Evolutionary conservation across 1,284 basidiomycete genomes (phyloP).

Genomic region (Mycena sp.): DNA sequence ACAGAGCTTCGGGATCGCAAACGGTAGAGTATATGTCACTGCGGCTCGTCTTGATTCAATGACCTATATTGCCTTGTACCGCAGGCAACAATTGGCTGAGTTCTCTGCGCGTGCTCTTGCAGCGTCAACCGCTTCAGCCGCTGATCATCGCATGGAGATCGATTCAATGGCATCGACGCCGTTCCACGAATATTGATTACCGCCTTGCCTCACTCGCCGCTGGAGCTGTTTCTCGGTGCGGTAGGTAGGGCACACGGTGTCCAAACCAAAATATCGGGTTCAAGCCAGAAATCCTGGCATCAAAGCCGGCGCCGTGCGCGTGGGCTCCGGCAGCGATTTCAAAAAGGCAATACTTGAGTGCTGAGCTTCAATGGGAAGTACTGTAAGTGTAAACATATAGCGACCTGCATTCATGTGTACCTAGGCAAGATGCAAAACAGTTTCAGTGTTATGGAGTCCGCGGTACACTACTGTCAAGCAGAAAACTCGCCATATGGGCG

Average conservation of each 20-base stretch:
- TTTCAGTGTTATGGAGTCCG: slow-evolving; percentile 6
- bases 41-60: background rate
- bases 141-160: slow-evolving; percentile 52
- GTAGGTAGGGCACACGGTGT: no score
- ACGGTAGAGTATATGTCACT: no score
- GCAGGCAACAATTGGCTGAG: slow-evolving; percentile 47
- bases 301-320: no score
- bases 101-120: slow-evolving; percentile 48
- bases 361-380: no score
- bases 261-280: no score
- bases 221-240: no score
- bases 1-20: slow-evolving; percentile 66
- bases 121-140: slow-evolving; percentile 22
- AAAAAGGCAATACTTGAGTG: no score
- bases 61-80: background rate
- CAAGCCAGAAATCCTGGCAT: no score
- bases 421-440: background rate
- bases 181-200: slow-evolving; percentile 28
- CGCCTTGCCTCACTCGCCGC: no score
- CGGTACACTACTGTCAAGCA: slow-evolving; percentile 3
- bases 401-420: no score
- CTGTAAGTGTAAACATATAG: no score
- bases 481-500: slow-evolving; percentile 14
- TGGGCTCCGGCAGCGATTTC: no score
- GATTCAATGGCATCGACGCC: slow-evolving; percentile 67